Conservation (phyloP, 2,329 filamentous ascomycete genomes). For the Cordyceps fumosorosea region DNA sequence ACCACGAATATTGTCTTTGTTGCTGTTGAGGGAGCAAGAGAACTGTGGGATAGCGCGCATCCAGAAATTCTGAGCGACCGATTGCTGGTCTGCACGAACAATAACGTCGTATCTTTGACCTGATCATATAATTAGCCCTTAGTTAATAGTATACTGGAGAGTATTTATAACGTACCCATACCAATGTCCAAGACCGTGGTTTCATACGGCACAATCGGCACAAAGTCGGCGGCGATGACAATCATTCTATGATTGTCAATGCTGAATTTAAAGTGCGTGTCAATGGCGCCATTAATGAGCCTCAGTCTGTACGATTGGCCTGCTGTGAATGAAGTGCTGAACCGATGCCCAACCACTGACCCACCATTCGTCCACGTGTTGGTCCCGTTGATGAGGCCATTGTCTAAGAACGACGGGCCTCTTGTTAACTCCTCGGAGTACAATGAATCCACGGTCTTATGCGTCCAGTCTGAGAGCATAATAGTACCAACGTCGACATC, state of each 20-base stretch:
- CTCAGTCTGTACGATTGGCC: constrained; percentile 41
- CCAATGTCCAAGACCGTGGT: constrained; percentile 44
- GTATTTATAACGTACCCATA: constrained; percentile 30
- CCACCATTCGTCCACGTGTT: constrained; percentile 14
- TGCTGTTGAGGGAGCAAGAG: constrained; percentile 35
- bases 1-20: constrained; percentile 30
- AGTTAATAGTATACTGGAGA: not conserved
- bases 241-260: constrained; percentile 51
- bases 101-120: not conserved
- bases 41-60: constrained; percentile 38
- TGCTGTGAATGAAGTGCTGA: constrained; percentile 31
- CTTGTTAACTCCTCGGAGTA: not conserved
- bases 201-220: constrained; percentile 49
- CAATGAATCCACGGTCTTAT: constrained; percentile 19
- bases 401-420: constrained; percentile 27
- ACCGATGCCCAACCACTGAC: constrained; percentile 25
- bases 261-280: constrained; percentile 40
- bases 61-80: constrained; percentile 34
- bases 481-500: constrained; percentile 57
- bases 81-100: not conserved
- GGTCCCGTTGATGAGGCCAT: constrained; percentile 38
- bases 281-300: constrained; percentile 41
- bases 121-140: not conserved
- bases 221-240: constrained; percentile 51
- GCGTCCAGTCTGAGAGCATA: constrained; percentile 54